Percentiles rank a stretch among this genome's conserved stretches.
phyloP scores from a whole-genome alignment of 2,329 filamentous ascomycete species.

The Coccinonectria pachysandricola region DNA sequence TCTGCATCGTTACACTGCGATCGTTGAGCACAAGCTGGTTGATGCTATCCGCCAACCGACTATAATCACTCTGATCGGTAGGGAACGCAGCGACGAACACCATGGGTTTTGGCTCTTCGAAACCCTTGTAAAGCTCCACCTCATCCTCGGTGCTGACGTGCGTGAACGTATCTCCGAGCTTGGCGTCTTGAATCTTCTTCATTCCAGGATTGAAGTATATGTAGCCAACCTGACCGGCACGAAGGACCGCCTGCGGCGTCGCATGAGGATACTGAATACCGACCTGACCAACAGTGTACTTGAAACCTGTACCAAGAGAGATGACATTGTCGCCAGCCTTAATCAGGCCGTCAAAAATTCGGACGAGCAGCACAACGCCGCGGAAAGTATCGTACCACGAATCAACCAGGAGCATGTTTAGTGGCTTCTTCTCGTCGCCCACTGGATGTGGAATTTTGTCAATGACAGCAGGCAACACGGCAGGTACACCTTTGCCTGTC shows the following conservation, averaged over 20 bases:
- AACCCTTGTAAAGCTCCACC: conserved; percentile 78
- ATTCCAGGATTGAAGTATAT: conserved; percentile 97
- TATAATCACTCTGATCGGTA: conserved; percentile 79
- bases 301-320: conserved; percentile 78
- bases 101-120: conserved; percentile 97
- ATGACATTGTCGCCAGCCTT: conserved; percentile 75
- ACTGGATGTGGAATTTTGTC: conserved; percentile 72
- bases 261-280: conserved; percentile 92
- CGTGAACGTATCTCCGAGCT: conserved; percentile 92
- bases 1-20: conserved; percentile 84
- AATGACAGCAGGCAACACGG: conserved; percentile 76
- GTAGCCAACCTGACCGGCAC: conserved; percentile 92
- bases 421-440: conserved; percentile 61
- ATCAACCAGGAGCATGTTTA: conserved; percentile 83
- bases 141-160: conserved; percentile 63
- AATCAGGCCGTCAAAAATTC: conserved; percentile 81
- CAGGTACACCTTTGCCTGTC: conserved; percentile 77
- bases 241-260: conserved; percentile 67
- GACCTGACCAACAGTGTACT: conserved; percentile 91
- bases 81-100: conserved; percentile 97
- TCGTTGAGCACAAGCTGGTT: conserved; percentile 90
- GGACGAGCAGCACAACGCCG: conserved; percentile 82
- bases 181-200: conserved; percentile 92
- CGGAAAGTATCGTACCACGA: conserved; percentile 98
- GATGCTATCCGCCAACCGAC: conserved; percentile 85